Percentiles rank a stretch among this genome's conserved stretches.
These are phyloP conservation scores for Coemansia sp. DNA, from an alignment of 192 early-diverging fungal genomes.

Conservation along the genomic window DNA sequence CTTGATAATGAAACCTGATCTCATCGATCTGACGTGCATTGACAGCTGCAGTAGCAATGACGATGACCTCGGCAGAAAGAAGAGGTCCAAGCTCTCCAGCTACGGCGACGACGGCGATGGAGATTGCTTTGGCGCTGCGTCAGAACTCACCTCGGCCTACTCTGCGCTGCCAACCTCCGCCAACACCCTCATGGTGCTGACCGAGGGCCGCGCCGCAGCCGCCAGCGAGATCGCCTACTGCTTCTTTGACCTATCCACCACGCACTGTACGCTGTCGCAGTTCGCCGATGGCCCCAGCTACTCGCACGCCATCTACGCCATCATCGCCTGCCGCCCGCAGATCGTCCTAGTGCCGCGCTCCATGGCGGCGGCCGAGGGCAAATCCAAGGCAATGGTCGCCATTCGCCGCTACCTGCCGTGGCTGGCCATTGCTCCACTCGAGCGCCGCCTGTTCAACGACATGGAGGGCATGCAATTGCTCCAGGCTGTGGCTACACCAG, in stretches of 20 bases:
- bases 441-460: conserved; percentile 37
- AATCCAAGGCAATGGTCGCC: conserved; percentile 46
- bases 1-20: not conserved
- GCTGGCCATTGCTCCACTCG: conserved; percentile 26
- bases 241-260: conserved; percentile 32
- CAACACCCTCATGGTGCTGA: conserved; percentile 36
- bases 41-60: conserved; percentile 11
- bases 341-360: conserved; percentile 35
- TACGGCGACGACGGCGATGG: too few relatives aligned
- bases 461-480: conserved; percentile 20
- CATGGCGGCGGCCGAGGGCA: conserved; percentile 45
- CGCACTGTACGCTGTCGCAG: conserved; percentile 43
- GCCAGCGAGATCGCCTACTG: conserved; percentile 50
- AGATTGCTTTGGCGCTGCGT: not conserved
- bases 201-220: conserved; percentile 42
- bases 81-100: conserved; percentile 18
- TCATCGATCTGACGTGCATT: conserved; percentile 32
- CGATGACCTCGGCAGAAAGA: conserved; percentile 5
- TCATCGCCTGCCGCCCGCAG: conserved; percentile 35
- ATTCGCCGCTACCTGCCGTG: conserved; percentile 53
- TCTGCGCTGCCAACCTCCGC: conserved; percentile 14
- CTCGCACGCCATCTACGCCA: conserved; percentile 48
- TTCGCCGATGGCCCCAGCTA: conserved; percentile 50
- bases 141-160: conserved; percentile 26
- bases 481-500: conserved; percentile 19